Conservation (phyloP, 2,329 filamentous ascomycete genomes). For the Graphiopsis chlorocephala region DNA sequence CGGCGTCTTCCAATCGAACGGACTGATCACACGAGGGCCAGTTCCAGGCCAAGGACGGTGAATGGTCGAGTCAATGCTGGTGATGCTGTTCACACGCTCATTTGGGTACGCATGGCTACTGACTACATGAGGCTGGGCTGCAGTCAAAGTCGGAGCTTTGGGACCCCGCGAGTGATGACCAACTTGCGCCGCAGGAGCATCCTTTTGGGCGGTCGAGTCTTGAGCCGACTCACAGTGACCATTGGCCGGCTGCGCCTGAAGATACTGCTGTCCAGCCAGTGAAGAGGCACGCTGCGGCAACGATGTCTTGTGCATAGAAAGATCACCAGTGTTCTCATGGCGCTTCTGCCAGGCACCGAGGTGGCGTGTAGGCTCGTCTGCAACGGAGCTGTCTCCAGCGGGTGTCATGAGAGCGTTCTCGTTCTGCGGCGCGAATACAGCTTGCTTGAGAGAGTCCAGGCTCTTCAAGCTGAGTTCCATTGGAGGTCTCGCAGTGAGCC, state of each 20-base stretch:
- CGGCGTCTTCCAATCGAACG: conserved; percentile 33
- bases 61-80: conserved; percentile 29
- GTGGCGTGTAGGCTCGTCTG: conserved; percentile 25
- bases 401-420: conserved; percentile 34
- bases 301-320: conserved; percentile 19
- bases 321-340: conserved; percentile 13
- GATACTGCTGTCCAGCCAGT: conserved; percentile 18
- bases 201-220: neutral
- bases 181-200: neutral
- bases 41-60: conserved; percentile 23
- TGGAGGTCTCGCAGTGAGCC: conserved; percentile 16
- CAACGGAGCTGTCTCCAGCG: conserved; percentile 27
- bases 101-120: conserved; percentile 17
- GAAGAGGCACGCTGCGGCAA: conserved; percentile 26
- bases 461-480: conserved; percentile 25
- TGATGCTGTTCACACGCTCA: conserved; percentile 28
- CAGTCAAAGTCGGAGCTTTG: neutral
- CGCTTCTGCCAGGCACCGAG: conserved; percentile 34
- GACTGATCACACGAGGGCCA: conserved; percentile 31
- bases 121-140: neutral
- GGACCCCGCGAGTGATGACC: neutral
- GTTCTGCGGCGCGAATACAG: conserved; percentile 31
- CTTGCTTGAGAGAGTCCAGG: conserved; percentile 33
- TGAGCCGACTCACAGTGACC: neutral
- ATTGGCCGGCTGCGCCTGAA: neutral